These are phyloP conservation scores for Naganishia kalamii DNA, from an alignment of 768 basidiomycete genomes.

Conservation along the genomic window DNA sequence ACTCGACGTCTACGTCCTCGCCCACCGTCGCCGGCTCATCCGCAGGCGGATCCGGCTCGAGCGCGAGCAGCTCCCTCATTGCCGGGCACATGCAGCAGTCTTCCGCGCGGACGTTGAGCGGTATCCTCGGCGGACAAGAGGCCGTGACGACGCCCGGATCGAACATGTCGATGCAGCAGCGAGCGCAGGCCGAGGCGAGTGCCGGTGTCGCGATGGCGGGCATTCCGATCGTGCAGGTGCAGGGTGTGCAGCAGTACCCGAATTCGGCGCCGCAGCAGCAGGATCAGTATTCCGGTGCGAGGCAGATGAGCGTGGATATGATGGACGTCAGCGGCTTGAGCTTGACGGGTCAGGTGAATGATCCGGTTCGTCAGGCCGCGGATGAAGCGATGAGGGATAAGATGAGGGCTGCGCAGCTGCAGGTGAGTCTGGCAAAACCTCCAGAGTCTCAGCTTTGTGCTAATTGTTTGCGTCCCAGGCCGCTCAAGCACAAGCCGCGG, in stretches of 20 bases:
- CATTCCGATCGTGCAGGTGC: not conserved
- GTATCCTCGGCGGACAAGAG: not conserved
- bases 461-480: slow-evolving; percentile 27
- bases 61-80: not conserved
- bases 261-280: not conserved
- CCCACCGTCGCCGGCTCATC: slow-evolving; percentile 1
- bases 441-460: not conserved
- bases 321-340: slow-evolving; percentile 32
- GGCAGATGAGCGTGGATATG: slow-evolving; percentile 41
- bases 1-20: not conserved
- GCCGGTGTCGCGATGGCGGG: slow-evolving; percentile 15
- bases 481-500: slow-evolving; percentile 39
- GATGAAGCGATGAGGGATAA: slow-evolving; percentile 43
- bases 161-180: slow-evolving; percentile 2
- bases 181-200: not conserved
- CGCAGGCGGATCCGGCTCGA: slow-evolving; percentile 10
- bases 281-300: not conserved
- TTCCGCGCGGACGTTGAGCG: slow-evolving; percentile 7
- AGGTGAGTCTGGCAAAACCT: slow-evolving; percentile 27
- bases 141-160: not conserved
- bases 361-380: slow-evolving; percentile 20
- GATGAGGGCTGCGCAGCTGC: slow-evolving; percentile 43
- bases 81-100: not conserved
- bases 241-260: not conserved
- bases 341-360: slow-evolving; percentile 10